phyloP scores from a whole-genome alignment of 352 stramenopile genomes.

The Globisporangium echinulatum region DNA sequence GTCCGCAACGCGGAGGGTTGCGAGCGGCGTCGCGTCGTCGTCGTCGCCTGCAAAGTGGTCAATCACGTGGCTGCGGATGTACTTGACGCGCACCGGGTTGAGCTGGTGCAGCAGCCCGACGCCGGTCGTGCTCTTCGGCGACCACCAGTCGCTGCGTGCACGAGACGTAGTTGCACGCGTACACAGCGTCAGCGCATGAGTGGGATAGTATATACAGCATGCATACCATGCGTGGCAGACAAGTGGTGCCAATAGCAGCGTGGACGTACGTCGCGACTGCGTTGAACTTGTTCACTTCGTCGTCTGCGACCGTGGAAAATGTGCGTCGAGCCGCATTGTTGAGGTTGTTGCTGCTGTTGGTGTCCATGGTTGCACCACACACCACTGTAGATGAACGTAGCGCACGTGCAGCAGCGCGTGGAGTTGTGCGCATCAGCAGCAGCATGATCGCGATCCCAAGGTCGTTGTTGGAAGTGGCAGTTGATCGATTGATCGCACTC shows the following conservation, averaged over 20 bases:
- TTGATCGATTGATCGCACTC: no score
- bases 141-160: constrained; percentile 70
- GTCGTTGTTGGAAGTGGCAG: no score
- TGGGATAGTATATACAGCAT: background rate
- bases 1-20: constrained; percentile 52
- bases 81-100: constrained; percentile 80
- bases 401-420: no score
- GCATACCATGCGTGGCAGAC: background rate
- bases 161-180: background rate
- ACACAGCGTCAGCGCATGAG: background rate
- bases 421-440: no score
- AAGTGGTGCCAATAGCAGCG: background rate
- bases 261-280: constrained; percentile 50
- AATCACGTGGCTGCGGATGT: constrained; percentile 70
- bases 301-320: constrained; percentile 61
- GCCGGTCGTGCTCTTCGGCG: constrained; percentile 61
- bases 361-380: background rate
- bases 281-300: constrained; percentile 84
- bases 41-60: constrained; percentile 49
- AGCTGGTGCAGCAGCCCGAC: constrained; percentile 76
- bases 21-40: constrained; percentile 47
- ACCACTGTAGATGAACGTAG: background rate
- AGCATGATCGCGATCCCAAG: no score
- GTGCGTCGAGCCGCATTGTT: background rate
- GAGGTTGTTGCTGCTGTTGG: background rate